Percentiles rank a stretch among this genome's conserved stretches.
phyloP scores from a whole-genome alignment of 1,284 basidiomycete species.

The Puccinia polysora region DNA sequence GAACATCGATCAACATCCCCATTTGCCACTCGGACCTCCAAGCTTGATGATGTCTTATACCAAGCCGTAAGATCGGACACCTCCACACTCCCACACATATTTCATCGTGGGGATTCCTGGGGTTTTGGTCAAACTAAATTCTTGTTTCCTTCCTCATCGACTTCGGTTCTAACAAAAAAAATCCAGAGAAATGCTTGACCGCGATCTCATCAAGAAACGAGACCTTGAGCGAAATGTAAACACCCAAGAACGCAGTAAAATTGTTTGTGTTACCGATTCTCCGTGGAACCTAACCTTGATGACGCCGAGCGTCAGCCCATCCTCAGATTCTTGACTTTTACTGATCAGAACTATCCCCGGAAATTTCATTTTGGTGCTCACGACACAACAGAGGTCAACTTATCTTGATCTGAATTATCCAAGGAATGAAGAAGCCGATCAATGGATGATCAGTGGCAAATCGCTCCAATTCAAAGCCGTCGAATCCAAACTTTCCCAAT shows the following conservation, averaged over 20 bases:
- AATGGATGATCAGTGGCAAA: slow-evolving; percentile 26
- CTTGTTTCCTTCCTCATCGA: not conserved
- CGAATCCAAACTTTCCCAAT: not conserved
- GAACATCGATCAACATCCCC: slow-evolving; percentile 44
- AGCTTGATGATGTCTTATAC: slow-evolving; percentile 45
- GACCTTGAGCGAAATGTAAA: slow-evolving; percentile 42
- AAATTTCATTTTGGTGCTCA: not conserved
- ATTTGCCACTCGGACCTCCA: slow-evolving; percentile 46
- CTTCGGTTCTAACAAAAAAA: not conserved
- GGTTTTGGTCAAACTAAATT: not conserved
- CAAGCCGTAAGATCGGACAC: slow-evolving; percentile 14
- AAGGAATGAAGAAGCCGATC: slow-evolving; percentile 25
- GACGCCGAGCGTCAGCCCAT: not conserved
- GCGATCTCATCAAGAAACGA: slow-evolving; percentile 39
- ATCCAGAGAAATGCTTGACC: slow-evolving; percentile 38
- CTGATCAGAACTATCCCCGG: not conserved
- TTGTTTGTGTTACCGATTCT: slow-evolving; percentile 8
- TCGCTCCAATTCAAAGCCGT: slow-evolving; percentile 19
- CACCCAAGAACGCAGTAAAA: slow-evolving; percentile 32
- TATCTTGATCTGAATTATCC: slow-evolving; percentile 18
- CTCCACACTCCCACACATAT: not conserved
- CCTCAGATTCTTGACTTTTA: slow-evolving; percentile 1
- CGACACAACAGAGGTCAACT: slow-evolving; percentile 21
- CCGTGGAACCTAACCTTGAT: not conserved
- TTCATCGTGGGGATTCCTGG: not conserved